phyloP scores from a whole-genome alignment of 495 filamentous ascomycete species.

The Pyrenula aspistea region DNA sequence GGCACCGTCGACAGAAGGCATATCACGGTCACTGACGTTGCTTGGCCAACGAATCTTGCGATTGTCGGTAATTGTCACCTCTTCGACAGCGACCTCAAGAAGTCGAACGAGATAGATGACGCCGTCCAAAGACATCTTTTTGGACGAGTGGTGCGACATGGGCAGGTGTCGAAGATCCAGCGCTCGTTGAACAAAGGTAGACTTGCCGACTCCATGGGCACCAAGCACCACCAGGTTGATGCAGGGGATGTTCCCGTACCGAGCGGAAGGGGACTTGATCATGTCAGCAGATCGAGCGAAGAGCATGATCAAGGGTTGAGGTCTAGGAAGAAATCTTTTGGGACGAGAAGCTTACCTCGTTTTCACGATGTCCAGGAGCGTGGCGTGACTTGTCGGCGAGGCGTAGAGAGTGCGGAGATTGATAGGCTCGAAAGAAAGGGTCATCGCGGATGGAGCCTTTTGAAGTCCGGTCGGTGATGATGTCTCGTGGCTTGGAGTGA shows the following conservation, averaged over 20 bases:
- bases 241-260: constrained; percentile 24
- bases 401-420: constrained; percentile 14
- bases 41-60: constrained; percentile 66
- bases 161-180: constrained; percentile 54
- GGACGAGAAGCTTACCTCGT: not conserved
- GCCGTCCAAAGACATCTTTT: constrained; percentile 68
- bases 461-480: constrained; percentile 20
- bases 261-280: not conserved
- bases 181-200: constrained; percentile 74
- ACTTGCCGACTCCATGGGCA: constrained; percentile 71
- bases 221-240: constrained; percentile 85
- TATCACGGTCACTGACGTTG: constrained; percentile 46
- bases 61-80: constrained; percentile 34
- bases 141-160: constrained; percentile 43
- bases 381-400: constrained; percentile 12
- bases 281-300: no score
- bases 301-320: no score
- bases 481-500: not conserved
- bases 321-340: no score
- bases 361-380: not conserved
- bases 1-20: constrained; percentile 70
- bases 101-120: constrained; percentile 66
- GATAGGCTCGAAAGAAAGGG: constrained; percentile 29
- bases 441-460: constrained; percentile 31
- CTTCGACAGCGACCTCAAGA: constrained; percentile 52